Percentiles rank a stretch among this genome's conserved stretches.
Conservation (phyloP, 2,329 filamentous ascomycete species). For the Arthrobotrys iridis region DNA sequence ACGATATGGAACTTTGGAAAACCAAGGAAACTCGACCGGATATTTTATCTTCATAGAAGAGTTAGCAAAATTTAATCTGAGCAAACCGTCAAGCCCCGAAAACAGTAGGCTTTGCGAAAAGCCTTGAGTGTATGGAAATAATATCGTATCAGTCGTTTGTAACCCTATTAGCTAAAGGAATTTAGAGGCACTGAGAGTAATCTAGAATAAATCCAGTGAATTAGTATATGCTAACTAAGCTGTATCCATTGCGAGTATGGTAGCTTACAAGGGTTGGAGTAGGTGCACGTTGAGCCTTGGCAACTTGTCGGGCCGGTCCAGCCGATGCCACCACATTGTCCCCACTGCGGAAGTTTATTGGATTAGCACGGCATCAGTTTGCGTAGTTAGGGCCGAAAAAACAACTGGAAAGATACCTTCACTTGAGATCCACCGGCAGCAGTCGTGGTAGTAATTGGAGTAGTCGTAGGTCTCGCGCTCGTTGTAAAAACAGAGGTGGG, state of each 20-base stretch:
- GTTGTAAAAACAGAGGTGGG: background rate
- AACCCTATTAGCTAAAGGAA: too few relatives aligned
- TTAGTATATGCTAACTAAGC: background rate
- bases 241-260: background rate
- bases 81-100: too few relatives aligned
- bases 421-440: slow-evolving; percentile 5
- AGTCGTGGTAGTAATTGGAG: slow-evolving; percentile 1
- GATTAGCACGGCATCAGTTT: slow-evolving; percentile 7
- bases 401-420: background rate
- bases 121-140: too few relatives aligned
- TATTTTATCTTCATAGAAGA: too few relatives aligned
- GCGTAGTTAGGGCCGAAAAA: background rate
- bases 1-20: too few relatives aligned
- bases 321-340: slow-evolving; percentile 36
- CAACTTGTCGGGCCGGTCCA: slow-evolving; percentile 30
- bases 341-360: background rate
- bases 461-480: background rate
- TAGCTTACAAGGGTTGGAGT: slow-evolving; percentile 33
- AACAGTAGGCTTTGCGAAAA: too few relatives aligned
- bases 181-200: slow-evolving; percentile 18
- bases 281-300: slow-evolving; percentile 19
- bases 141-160: too few relatives aligned
- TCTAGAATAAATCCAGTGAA: background rate
- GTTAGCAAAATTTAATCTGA: too few relatives aligned
- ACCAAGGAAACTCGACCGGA: too few relatives aligned